phyloP scores from a whole-genome alignment of 106 monocot genomes.

The Agapanthus africanus region DNA sequence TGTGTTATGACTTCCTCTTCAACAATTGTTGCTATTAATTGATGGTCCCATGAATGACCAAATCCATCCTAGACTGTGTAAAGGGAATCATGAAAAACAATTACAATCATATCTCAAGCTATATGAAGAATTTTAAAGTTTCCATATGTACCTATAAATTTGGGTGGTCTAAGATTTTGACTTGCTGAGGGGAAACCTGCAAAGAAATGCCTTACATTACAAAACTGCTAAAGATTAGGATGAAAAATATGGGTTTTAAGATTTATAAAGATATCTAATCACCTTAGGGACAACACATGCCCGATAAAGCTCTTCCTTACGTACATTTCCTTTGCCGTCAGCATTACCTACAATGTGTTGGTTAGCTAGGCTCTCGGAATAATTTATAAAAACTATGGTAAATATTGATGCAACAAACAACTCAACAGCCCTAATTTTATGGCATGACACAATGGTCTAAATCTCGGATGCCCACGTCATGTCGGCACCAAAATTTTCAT shows the following conservation, averaged over 20 bases:
- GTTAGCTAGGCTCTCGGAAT: background rate
- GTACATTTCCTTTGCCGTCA: slow-evolving; percentile 61
- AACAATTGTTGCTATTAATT: slow-evolving; percentile 54
- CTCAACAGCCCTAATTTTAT: too few relatives aligned
- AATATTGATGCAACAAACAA: background rate
- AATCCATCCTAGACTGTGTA: slow-evolving; percentile 83
- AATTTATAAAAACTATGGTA: background rate
- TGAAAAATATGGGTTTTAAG: background rate
- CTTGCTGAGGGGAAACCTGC: slow-evolving; percentile 62
- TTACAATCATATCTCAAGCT: background rate
- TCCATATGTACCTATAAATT: slow-evolving; percentile 52
- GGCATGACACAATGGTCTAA: too few relatives aligned
- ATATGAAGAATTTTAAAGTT: background rate
- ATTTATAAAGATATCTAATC: background rate
- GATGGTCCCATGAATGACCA: slow-evolving; percentile 59
- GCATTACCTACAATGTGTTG: slow-evolving; percentile 52
- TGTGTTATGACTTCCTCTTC: slow-evolving; percentile 35
- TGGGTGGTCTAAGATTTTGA: slow-evolving; percentile 66
- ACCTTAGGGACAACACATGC: slow-evolving; percentile 73
- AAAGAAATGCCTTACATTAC: slow-evolving; percentile 10
- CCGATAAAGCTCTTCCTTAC: slow-evolving; percentile 59
- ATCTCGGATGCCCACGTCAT: too few relatives aligned
- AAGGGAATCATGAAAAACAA: background rate
- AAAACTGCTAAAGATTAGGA: background rate
- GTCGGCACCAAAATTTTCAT: too few relatives aligned